Percentiles rank a stretch among this genome's conserved stretches.
phyloP scores from a whole-genome alignment of 129 eudicot genomes.

The Tagetes erecta region DNA sequence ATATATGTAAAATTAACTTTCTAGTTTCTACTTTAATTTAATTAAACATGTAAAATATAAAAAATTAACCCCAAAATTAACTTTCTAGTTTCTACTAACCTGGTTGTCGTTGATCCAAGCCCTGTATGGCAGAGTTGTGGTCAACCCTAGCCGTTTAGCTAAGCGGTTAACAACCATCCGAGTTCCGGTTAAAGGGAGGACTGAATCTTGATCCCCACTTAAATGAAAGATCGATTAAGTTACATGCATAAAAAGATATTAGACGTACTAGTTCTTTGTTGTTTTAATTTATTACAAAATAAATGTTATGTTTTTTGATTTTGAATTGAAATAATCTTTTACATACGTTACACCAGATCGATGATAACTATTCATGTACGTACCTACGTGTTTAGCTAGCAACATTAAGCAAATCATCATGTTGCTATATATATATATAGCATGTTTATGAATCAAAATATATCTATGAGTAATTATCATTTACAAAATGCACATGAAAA shows the following conservation, averaged over 20 bases:
- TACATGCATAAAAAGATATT: background rate
- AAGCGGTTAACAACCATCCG: slow-evolving; percentile 47
- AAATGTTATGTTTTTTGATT: background rate
- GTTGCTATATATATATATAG: background rate
- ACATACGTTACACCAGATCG: background rate
- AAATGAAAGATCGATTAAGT: background rate
- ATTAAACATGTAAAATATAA: background rate
- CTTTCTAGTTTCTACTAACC: slow-evolving; percentile 33
- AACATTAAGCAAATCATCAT: background rate
- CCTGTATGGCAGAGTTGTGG: slow-evolving; percentile 63
- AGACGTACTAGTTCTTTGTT: background rate
- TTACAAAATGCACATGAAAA: background rate
- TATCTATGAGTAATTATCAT: background rate
- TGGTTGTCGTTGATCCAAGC: slow-evolving; percentile 64
- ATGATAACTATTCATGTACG: too few species aligned
- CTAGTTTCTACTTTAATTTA: background rate
- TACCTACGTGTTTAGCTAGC: too few species aligned
- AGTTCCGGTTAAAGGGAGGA: slow-evolving; percentile 72
- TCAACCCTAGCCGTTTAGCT: slow-evolving; percentile 53
- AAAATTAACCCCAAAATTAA: background rate
- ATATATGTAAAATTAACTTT: too few species aligned
- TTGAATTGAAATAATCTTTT: background rate
- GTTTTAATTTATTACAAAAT: background rate
- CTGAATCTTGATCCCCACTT: slow-evolving; percentile 97
- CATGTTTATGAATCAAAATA: too few species aligned